phyloP scores from a whole-genome alignment of 2,329 filamentous ascomycete species.

The Rhexocercosporidium sp. region DNA sequence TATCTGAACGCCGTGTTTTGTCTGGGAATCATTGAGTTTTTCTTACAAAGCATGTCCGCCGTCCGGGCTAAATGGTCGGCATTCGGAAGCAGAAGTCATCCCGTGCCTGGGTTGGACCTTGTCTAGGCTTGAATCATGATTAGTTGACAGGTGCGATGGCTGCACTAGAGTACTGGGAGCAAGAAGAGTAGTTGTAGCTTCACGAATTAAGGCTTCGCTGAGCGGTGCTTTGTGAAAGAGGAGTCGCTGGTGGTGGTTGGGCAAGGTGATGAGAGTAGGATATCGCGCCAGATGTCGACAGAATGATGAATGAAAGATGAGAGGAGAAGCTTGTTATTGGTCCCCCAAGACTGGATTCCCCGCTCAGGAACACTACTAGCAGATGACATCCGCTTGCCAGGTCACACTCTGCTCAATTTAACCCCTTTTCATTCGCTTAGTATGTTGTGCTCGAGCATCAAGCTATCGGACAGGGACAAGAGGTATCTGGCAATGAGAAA shows the following conservation, averaged over 20 bases:
- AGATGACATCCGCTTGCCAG: not conserved
- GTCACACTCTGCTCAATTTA: not conserved
- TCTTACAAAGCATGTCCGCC: slow-evolving; percentile 20
- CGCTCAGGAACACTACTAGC: too few species aligned
- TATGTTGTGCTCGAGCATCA: not conserved
- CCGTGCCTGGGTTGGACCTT: not conserved
- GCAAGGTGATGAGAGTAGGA: not conserved
- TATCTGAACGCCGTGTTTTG: slow-evolving; percentile 8
- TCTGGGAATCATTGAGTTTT: not conserved
- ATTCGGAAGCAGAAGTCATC: not conserved
- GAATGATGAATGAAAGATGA: not conserved
- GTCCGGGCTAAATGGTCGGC: not conserved
- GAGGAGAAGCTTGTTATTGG: not conserved
- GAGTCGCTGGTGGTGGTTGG: not conserved
- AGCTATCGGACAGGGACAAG: too few species aligned
- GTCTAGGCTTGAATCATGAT: not conserved
- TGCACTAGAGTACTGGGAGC: not conserved
- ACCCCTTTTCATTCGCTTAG: not conserved
- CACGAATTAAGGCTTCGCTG: too few species aligned
- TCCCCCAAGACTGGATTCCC: not conserved
- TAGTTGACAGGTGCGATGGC: not conserved
- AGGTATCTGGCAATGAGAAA: too few species aligned
- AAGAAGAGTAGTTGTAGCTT: too few species aligned
- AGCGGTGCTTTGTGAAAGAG: not conserved
- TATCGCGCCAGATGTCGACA: slow-evolving; percentile 2